Conservation (phyloP, 495 filamentous ascomycete genomes). For the Penicillium paxilli region DNA sequence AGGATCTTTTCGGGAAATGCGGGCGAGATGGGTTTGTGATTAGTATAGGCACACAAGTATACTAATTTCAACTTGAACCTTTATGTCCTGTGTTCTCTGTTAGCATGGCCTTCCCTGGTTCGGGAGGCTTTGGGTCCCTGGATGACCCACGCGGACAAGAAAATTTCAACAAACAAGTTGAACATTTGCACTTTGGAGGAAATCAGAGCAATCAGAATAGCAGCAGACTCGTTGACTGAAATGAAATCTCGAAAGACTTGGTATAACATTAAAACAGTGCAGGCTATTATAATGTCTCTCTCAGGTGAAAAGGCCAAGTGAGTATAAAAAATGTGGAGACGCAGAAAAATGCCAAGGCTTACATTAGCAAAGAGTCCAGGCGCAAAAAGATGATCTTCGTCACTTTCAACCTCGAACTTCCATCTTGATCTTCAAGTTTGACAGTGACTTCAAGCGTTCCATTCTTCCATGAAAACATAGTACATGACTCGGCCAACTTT, state of each 20-base stretch:
- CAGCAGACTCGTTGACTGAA: too few relatives aligned
- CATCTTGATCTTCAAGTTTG: slow-evolving; percentile 10
- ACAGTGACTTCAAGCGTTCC: not conserved
- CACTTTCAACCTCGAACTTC: slow-evolving; percentile 10
- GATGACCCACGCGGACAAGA: not conserved
- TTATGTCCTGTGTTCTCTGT: too few relatives aligned
- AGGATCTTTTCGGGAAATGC: not conserved
- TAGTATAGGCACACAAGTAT: too few relatives aligned
- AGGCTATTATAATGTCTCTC: too few relatives aligned
- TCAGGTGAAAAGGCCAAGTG: not conserved
- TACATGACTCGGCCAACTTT: not conserved
- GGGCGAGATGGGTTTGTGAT: not conserved
- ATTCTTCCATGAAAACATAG: not conserved
- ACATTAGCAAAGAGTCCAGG: slow-evolving; percentile 19
- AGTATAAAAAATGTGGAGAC: slow-evolving; percentile 16
- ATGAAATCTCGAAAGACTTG: too few relatives aligned
- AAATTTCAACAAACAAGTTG: not conserved
- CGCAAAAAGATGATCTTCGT: slow-evolving; percentile 24
- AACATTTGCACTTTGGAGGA: too few relatives aligned
- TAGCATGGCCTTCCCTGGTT: not conserved
- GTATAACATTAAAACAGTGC: too few relatives aligned
- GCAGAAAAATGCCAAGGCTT: slow-evolving; percentile 25
- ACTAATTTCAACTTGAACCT: too few relatives aligned
- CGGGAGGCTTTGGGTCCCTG: not conserved
- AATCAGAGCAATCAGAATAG: too few relatives aligned